Conservation (phyloP, 306 rosid species). For the Albizia julibrissin region DNA sequence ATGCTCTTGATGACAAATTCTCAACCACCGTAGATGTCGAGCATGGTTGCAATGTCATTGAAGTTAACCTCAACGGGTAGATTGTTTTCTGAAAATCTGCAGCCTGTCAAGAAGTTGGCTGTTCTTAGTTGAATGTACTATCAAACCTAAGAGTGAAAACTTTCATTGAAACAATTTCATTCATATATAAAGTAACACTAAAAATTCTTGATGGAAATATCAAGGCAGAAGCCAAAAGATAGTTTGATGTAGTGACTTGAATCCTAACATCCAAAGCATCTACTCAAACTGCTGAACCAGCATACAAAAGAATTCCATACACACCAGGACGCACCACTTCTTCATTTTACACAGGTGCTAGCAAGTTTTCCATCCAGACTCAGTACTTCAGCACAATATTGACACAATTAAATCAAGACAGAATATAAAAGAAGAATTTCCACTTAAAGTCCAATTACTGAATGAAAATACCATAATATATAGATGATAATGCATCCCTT, state of each 20-base stretch:
- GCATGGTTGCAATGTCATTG: slow-evolving; percentile 58
- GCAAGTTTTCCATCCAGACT: slow-evolving; percentile 19
- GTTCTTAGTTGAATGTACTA: slow-evolving; percentile 28
- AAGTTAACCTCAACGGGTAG: slow-evolving; percentile 60
- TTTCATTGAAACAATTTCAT: neutral
- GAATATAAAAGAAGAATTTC: neutral
- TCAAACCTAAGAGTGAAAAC: slow-evolving; percentile 13
- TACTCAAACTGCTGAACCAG: neutral
- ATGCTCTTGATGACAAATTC: slow-evolving; percentile 36
- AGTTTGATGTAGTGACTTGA: slow-evolving; percentile 18
- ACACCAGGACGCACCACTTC: slow-evolving; percentile 18
- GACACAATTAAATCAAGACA: neutral
- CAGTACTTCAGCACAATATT: neutral
- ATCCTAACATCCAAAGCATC: slow-evolving; percentile 18
- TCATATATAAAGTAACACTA: slow-evolving; percentile 9
- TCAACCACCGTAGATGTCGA: slow-evolving; percentile 44
- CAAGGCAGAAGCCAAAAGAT: slow-evolving; percentile 8
- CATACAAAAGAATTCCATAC: neutral
- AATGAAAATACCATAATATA: neutral
- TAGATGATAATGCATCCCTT: neutral
- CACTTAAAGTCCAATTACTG: neutral
- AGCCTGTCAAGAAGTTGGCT: slow-evolving; percentile 51
- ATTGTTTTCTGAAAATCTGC: slow-evolving; percentile 69
- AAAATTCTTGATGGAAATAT: slow-evolving; percentile 24
- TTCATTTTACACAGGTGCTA: slow-evolving; percentile 22